Conservation (phyloP, 1,284 basidiomycete species). For the Ceratobasidium sp. region DNA sequence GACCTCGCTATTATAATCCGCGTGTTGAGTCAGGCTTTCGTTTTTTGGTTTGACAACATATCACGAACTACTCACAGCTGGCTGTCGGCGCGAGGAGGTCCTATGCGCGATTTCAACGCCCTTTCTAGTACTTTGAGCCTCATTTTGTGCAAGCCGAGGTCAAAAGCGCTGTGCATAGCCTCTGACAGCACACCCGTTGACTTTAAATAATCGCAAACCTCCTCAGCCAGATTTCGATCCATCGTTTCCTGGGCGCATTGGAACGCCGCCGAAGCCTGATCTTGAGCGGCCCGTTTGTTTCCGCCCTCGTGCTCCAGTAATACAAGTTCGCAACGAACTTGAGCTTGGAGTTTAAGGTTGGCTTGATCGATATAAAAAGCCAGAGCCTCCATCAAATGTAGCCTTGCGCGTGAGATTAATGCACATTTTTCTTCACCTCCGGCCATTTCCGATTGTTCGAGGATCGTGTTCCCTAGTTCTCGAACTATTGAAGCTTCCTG, state of each 20-base stretch:
- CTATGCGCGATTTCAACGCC: background rate
- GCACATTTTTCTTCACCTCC: background rate
- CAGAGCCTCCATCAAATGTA: slow-evolving; percentile 14
- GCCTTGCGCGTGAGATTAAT: background rate
- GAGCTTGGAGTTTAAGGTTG: slow-evolving; percentile 26
- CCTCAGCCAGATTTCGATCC: slow-evolving; percentile 14
- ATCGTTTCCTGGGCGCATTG: slow-evolving; percentile 19
- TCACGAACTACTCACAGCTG: background rate
- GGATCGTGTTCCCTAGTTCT: slow-evolving; percentile 18
- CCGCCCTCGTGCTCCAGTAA: slow-evolving; percentile 15
- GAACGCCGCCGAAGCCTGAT: slow-evolving; percentile 32
- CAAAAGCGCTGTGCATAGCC: slow-evolving; percentile 17
- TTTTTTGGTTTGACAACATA: background rate
- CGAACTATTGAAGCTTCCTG: slow-evolving; percentile 18
- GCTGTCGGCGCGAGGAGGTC: background rate
- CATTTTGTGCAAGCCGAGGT: slow-evolving; percentile 1
- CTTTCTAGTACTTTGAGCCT: background rate
- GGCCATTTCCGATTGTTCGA: slow-evolving; percentile 3
- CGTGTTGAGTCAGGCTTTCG: background rate
- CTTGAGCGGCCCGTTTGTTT: slow-evolving; percentile 19
- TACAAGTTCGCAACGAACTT: slow-evolving; percentile 39
- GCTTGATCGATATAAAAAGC: background rate
- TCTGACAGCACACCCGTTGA: slow-evolving; percentile 8
- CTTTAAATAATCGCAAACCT: slow-evolving; percentile 20
- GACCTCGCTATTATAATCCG: background rate